Evolutionary conservation across 768 basidiomycete genomes (phyloP).

Genomic region (Leccinellum rugosiceps): DNA sequence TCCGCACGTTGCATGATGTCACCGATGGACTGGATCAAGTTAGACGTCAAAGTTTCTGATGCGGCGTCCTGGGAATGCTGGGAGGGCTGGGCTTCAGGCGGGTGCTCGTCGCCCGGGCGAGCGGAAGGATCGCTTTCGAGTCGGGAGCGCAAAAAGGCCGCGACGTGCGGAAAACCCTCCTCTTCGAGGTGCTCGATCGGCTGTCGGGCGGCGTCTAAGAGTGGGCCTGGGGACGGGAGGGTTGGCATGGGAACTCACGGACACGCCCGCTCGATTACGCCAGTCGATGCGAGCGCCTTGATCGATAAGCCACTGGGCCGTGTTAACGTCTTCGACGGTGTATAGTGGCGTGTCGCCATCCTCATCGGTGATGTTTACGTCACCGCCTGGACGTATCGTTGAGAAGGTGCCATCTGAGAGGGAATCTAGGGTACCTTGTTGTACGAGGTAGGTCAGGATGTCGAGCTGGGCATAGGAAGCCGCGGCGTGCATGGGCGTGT

Average conservation of each 20-base stretch:
- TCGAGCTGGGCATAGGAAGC: slow-evolving; percentile 86
- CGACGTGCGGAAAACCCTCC: slow-evolving; percentile 62
- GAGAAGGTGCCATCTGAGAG: background rate
- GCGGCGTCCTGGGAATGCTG: slow-evolving; percentile 66
- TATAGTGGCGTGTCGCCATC: slow-evolving; percentile 93
- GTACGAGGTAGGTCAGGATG: slow-evolving; percentile 74
- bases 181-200: slow-evolving; percentile 67
- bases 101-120: background rate
- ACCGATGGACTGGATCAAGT: slow-evolving; percentile 62
- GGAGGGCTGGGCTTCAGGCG: slow-evolving; percentile 41
- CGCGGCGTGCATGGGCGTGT: slow-evolving; percentile 93
- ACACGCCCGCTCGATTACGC: slow-evolving; percentile 69
- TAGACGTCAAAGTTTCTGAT: slow-evolving; percentile 67
- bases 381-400: slow-evolving; percentile 53
- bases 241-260: slow-evolving; percentile 47
- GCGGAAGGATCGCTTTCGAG: slow-evolving; percentile 15
- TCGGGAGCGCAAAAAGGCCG: slow-evolving; percentile 53
- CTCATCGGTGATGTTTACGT: slow-evolving; percentile 80
- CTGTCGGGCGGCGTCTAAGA: slow-evolving; percentile 23
- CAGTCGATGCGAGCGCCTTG: slow-evolving; percentile 66
- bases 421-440: slow-evolving; percentile 45
- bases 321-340: slow-evolving; percentile 79
- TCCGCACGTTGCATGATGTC: slow-evolving; percentile 63
- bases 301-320: slow-evolving; percentile 74
- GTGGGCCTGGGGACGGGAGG: slow-evolving; percentile 12